Evolutionary conservation across 352 stramenopile species (phyloP), one percentile per base, ranked within the genome.

Genomic region (Phytopythium kandeliae): DNA sequence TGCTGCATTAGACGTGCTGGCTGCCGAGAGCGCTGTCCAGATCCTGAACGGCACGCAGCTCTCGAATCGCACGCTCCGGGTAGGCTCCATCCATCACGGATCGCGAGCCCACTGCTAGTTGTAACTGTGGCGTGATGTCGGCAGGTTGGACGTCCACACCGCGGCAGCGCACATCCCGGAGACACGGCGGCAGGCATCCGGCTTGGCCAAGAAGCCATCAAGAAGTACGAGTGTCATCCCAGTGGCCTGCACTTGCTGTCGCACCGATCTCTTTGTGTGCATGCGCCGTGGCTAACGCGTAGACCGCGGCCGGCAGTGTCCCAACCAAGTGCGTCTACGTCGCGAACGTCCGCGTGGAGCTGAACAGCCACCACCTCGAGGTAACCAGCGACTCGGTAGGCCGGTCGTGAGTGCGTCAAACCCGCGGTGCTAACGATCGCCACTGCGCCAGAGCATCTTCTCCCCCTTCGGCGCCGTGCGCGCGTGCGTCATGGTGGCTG

Each of bases 1-100:
- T n/a, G n/a, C n/a, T n/a, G n/a, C n/a, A n/a, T n/a, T n/a, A 78
- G 80, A 91, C 41, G 75, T 89, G n/a, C 54, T 91, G 44, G 80
- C 80, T 34, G 80, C 80, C 9, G 80, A 91, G 45, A 89, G 73
- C 37, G 80, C 78, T 0, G 78, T 91, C 34, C 80, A 91, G 63
- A 71, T 91, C 22, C 69, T 91, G 3, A 91, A 91, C 41, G 80
- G 77, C 33, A 67, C 63, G 9, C 55, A 67, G 9, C 53, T 91
- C 34, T 68, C 77, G 24, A 89, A 91, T 37, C 65, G 80, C 53
- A 60, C 64, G 17, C 83, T 91, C 5, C 65, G 78, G 43, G 78
- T 89, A 51, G 22, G 69, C 24, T 21, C 17, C 17, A n/a, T 17
- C 22, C 26, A 16, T 16, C 3, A 3, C 11, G 17, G 3, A 49